phyloP scores from a whole-genome alignment of 2,329 filamentous ascomycete genomes.

The Arthrobotrys entomopaga region DNA sequence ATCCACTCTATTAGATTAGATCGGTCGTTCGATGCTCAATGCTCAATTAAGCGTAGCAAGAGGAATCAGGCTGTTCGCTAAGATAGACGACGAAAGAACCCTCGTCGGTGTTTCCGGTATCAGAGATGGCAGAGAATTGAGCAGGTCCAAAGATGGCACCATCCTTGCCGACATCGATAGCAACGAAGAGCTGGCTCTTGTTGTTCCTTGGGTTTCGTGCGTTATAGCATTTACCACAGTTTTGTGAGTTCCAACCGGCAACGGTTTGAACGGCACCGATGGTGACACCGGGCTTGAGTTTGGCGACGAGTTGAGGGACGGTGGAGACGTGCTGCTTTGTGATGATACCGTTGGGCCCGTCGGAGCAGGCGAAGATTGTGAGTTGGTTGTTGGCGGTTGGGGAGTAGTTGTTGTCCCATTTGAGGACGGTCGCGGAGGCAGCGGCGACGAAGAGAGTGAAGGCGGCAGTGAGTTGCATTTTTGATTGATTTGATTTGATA shows the following conservation, averaged over 20 bases:
- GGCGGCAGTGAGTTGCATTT: neutral
- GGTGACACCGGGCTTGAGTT: constrained; percentile 57
- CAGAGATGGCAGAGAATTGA: neutral
- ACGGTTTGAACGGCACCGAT: constrained; percentile 69
- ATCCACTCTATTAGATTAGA: too few relatives aligned
- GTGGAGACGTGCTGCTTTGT: neutral
- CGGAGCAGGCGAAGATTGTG: constrained; percentile 36
- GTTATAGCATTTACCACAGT: constrained; percentile 71
- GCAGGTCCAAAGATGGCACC: neutral
- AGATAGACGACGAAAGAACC: neutral
- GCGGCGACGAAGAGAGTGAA: constrained; percentile 33
- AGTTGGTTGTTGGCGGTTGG: neutral
- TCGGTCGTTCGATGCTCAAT: too few relatives aligned
- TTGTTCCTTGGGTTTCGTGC: constrained; percentile 59
- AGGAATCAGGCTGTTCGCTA: neutral
- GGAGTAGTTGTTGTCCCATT: constrained; percentile 35
- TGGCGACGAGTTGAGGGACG: constrained; percentile 14
- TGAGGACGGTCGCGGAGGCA: constrained; percentile 25
- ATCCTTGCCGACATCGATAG: constrained; percentile 11
- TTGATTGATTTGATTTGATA: neutral
- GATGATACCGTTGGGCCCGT: constrained; percentile 35
- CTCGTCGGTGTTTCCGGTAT: neutral
- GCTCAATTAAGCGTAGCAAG: neutral
- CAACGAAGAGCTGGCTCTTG: constrained; percentile 16
- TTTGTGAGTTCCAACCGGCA: constrained; percentile 67